Evolutionary conservation across 2,329 filamentous ascomycete genomes (phyloP).

Genomic region (Trichoderma sp.): DNA sequence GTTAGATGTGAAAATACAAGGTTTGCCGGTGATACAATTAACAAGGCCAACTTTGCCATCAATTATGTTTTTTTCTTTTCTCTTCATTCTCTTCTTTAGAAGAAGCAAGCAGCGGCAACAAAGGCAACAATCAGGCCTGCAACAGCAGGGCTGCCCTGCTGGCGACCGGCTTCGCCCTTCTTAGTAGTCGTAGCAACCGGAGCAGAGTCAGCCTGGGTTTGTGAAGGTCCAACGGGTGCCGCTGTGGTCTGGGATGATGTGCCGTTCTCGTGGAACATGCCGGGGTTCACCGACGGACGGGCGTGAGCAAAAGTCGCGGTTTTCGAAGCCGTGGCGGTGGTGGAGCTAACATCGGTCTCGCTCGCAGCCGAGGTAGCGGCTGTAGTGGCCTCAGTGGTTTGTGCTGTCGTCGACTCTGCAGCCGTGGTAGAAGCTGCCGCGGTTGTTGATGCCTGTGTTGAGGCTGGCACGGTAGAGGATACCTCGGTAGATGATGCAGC

Average conservation of each 20-base stretch:
- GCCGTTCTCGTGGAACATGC: conserved; percentile 60
- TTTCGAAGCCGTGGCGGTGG: conserved; percentile 30
- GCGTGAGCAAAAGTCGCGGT: conserved; percentile 44
- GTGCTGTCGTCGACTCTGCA: conserved; percentile 26
- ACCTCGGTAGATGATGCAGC: conserved; percentile 23
- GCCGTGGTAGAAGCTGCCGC: conserved; percentile 29
- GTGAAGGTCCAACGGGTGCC: conserved; percentile 30
- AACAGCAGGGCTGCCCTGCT: conserved; percentile 55
- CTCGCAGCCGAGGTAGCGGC: conserved; percentile 25
- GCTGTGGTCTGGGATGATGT: conserved; percentile 35
- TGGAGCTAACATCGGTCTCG: conserved; percentile 12
- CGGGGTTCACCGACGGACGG: conserved; percentile 44
- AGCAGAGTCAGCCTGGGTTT: conserved; percentile 36
- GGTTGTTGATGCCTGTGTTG: conserved; percentile 28
- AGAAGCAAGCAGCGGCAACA: conserved; percentile 55
- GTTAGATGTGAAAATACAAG: conserved; percentile 19
- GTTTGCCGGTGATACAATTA: conserved; percentile 26
- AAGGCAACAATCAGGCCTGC: conserved; percentile 61
- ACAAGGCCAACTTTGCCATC: conserved; percentile 30
- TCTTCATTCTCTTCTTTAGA: conserved; percentile 39
- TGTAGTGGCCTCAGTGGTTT: conserved; percentile 24
- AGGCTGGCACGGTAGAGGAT: conserved; percentile 31
- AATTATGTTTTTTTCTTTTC: neutral
- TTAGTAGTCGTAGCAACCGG: conserved; percentile 42
- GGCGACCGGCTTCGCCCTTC: conserved; percentile 52